A percentile compares a stretch with the other conserved stretches of the same genome.
These are phyloP conservation scores for Suhomyces emberorum DNA, from an alignment of 805 yeast genomes.

Conservation along the genomic window DNA sequence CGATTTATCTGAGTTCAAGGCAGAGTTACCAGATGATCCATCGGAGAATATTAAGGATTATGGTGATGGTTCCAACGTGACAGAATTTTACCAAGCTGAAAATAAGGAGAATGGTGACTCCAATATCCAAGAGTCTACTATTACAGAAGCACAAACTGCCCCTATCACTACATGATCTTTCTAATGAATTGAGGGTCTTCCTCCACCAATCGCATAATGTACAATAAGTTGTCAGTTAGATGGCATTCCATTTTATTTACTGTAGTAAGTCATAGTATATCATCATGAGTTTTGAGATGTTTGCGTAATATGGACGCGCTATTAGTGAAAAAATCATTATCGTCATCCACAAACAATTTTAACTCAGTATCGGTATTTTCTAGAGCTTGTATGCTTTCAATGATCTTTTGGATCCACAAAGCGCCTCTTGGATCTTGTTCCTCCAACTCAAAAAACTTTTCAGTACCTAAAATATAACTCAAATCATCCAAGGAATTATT, in stretches of 20 bases:
- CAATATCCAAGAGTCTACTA: neutral
- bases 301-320: neutral
- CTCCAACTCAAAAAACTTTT: conserved; percentile 29
- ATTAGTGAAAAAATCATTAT: conserved; percentile 26
- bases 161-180: neutral
- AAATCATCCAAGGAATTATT: neutral
- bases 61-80: conserved; percentile 62
- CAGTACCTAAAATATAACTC: conserved; percentile 16
- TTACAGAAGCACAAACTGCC: neutral
- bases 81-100: too few relatives aligned
- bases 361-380: conserved; percentile 28
- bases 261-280: neutral
- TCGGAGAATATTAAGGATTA: conserved; percentile 58
- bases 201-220: neutral
- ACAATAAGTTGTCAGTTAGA: too few relatives aligned
- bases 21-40: conserved; percentile 49
- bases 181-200: neutral
- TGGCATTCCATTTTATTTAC: too few relatives aligned
- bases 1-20: conserved; percentile 58
- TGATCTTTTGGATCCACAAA: conserved; percentile 33
- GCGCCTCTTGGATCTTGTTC: conserved; percentile 38
- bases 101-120: too few relatives aligned
- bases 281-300: neutral
- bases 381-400: conserved; percentile 25
- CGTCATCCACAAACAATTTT: conserved; percentile 34